Percentiles rank a stretch among this genome's conserved stretches.
Evolutionary conservation across 768 basidiomycete genomes (phyloP).

Genomic region (Lactifluus rugatus): DNA sequence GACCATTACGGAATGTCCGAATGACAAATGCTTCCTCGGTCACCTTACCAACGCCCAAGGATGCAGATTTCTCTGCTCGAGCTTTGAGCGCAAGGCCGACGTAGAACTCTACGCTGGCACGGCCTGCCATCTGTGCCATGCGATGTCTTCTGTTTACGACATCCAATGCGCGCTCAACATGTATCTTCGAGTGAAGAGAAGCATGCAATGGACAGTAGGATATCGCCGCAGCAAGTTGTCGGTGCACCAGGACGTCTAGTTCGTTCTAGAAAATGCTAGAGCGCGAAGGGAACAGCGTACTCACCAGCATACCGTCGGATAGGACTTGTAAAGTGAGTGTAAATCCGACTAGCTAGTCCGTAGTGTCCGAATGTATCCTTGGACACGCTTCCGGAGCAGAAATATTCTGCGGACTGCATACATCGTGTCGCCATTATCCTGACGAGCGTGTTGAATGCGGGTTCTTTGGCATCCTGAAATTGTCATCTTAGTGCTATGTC

Average conservation of each 20-base stretch:
- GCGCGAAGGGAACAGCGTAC: conserved; percentile 17
- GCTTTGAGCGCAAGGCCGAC: conserved; percentile 86
- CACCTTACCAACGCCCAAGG: conserved; percentile 30
- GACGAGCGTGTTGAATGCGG: conserved; percentile 94
- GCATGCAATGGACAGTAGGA: conserved; percentile 75
- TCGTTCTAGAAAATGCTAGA: not conserved
- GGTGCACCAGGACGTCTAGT: conserved; percentile 84
- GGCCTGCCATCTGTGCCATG: conserved; percentile 95
- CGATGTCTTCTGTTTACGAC: conserved; percentile 88
- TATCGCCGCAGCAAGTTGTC: conserved; percentile 88
- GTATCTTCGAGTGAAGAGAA: conserved; percentile 75
- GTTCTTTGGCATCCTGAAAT: conserved; percentile 63
- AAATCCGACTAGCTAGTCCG: conserved; percentile 93
- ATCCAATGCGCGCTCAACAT: conserved; percentile 79
- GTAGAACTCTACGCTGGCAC: conserved; percentile 96
- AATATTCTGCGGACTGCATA: conserved; percentile 98
- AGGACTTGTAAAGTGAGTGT: conserved; percentile 97
- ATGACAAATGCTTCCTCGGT: conserved; percentile 88
- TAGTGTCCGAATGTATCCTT: conserved; percentile 94
- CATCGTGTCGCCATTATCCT: conserved; percentile 98
- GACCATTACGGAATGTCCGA: conserved; percentile 84
- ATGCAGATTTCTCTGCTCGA: conserved; percentile 37
- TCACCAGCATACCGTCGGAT: conserved; percentile 91
- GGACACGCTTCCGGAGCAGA: conserved; percentile 89
- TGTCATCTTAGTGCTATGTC: not conserved